Percentiles rank a stretch among this genome's conserved stretches.
Conservation (phyloP, 371 early-diverging fungal genomes). For the Mucor mucedo region DNA sequence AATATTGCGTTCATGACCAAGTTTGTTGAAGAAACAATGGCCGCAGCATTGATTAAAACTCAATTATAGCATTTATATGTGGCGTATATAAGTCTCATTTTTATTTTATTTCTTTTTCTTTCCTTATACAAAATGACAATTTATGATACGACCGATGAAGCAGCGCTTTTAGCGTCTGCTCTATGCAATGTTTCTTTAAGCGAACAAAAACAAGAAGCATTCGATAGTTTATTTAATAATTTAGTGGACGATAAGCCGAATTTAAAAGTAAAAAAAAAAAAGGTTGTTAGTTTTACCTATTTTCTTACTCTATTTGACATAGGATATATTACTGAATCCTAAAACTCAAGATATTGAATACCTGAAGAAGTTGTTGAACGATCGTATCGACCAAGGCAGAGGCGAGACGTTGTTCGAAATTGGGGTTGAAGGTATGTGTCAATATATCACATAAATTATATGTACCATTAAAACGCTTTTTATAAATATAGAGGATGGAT, state of each 20-base stretch:
- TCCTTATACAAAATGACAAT: conserved; percentile 6
- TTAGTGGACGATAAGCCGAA: background rate
- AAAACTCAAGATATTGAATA: conserved; percentile 48
- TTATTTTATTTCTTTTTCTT: conserved; percentile 1
- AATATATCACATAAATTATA: background rate
- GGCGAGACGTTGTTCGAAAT: conserved; percentile 84
- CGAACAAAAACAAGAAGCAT: conserved; percentile 7
- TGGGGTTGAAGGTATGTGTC: conserved; percentile 71
- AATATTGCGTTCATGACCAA: no score
- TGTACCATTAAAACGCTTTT: background rate
- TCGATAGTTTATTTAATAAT: conserved; percentile 13
- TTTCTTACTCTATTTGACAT: background rate
- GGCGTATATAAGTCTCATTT: background rate
- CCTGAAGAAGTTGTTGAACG: conserved; percentile 46
- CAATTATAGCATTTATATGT: background rate
- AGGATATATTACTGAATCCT: conserved; percentile 46
- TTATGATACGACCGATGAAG: conserved; percentile 19
- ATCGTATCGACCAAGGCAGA: conserved; percentile 64
- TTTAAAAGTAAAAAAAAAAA: background rate
- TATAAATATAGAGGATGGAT: conserved; percentile 66
- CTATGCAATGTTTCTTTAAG: conserved; percentile 20
- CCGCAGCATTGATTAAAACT: no score
- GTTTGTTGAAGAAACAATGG: no score
- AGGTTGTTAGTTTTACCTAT: conserved; percentile 1
- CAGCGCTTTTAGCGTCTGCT: conserved; percentile 25